Percentiles rank a stretch among this genome's conserved stretches.
Conservation (phyloP, 139 green algal species). For the Chlorella sorokiniana region DNA sequence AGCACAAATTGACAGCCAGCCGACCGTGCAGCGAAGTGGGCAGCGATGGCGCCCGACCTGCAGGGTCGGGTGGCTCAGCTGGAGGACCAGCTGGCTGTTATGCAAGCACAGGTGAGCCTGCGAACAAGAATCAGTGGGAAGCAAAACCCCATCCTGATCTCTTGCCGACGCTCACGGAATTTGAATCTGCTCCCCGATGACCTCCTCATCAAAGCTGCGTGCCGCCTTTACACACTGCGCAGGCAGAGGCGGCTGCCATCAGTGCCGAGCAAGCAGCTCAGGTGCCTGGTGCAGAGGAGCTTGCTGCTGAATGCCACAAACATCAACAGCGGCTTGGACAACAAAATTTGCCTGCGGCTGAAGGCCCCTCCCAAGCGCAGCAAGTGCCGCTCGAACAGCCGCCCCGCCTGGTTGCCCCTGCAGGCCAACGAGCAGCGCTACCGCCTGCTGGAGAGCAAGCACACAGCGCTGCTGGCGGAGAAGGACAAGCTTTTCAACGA, state of each 20-base stretch:
- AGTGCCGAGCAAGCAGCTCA: constrained; percentile 50
- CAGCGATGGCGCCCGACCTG: constrained; percentile 23
- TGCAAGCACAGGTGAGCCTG: constrained; percentile 6
- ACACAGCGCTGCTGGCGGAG: constrained; percentile 31
- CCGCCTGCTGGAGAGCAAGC: constrained; percentile 40
- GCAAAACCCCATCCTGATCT: background rate
- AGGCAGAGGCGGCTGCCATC: constrained; percentile 51
- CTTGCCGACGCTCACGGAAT: background rate
- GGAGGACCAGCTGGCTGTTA: constrained; percentile 24
- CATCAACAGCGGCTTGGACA: too few species aligned
- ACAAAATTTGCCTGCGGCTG: background rate
- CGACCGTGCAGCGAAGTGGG: background rate
- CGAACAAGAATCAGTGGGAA: background rate
- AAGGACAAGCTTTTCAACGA: constrained; percentile 49
- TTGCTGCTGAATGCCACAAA: too few species aligned
- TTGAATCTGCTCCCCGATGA: too few species aligned
- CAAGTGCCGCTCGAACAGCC: background rate
- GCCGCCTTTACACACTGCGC: background rate
- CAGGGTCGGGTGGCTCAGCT: constrained; percentile 6
- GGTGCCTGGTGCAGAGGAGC: constrained; percentile 16
- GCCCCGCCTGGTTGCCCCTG: background rate
- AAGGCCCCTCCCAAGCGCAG: background rate
- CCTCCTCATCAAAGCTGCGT: background rate
- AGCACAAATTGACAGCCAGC: background rate
- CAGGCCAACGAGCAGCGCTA: constrained; percentile 62